Evolutionary conservation across 768 basidiomycete genomes (phyloP).

Genomic region (Lyophyllum shimeji): DNA sequence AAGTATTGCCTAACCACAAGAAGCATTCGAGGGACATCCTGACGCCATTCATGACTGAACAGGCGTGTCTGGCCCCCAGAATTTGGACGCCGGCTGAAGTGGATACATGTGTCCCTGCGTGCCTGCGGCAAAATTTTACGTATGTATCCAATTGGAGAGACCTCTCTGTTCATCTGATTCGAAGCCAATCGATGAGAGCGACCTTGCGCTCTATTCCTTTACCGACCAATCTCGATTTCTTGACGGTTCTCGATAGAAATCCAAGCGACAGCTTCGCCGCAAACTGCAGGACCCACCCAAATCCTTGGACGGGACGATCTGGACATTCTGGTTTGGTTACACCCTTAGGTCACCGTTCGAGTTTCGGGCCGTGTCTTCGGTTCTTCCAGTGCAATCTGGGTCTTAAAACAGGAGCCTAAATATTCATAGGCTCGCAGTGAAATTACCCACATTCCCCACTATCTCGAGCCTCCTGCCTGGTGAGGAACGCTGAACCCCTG

Average conservation of each 20-base stretch:
- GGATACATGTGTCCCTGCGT: background rate
- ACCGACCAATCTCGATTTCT: constrained; percentile 11
- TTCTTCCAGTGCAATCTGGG: constrained; percentile 9
- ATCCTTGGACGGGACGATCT: constrained; percentile 7
- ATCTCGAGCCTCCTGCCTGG: background rate
- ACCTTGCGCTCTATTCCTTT: background rate
- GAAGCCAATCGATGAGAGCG: constrained; percentile 4
- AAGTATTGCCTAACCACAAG: background rate
- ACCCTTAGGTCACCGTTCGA: constrained; percentile 15
- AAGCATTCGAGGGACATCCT: background rate
- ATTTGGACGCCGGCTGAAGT: constrained; percentile 2
- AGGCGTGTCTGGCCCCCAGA: background rate
- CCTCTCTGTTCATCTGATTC: constrained; percentile 16
- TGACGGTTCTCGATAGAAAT: constrained; percentile 6
- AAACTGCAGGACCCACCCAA: constrained; percentile 1
- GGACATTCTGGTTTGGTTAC: background rate
- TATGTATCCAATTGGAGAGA: constrained; percentile 6
- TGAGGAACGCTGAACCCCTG: constrained; percentile 4
- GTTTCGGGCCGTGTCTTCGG: constrained; percentile 21
- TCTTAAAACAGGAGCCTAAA: constrained; percentile 25
- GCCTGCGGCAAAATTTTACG: constrained; percentile 3
- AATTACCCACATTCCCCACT: constrained; percentile 3
- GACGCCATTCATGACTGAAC: background rate
- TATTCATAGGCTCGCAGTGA: background rate
- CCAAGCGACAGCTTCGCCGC: background rate